Base-by-base conservation (phyloP, 495 filamentous ascomycete species). In the Penicillium canariense region DNA sequence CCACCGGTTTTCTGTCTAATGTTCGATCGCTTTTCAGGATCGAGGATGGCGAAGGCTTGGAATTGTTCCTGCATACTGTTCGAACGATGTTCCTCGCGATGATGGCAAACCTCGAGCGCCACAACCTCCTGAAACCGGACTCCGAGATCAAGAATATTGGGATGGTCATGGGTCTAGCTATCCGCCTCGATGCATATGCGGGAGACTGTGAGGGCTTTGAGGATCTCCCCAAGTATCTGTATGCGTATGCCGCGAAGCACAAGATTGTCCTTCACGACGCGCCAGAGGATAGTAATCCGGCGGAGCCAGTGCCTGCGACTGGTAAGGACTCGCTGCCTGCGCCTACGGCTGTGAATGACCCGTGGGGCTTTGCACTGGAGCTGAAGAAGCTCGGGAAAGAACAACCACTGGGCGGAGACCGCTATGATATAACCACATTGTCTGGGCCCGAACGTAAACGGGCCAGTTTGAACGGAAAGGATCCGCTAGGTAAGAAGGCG, bases 131-230 rank as follows among this genome's bases (percentile, higher is more conserved):
- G 17, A 61, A 58, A 3, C 42, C 66, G 3, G 56, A 67, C 18
- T 65, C 66, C 5, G 63, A 71, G 18, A 55, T 78, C 22, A 65
- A 67, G 27, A 69, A 70, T 32, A 30, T 76, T 7, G 62, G 57
- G n/a, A 28, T 68, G 11, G 49, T 74, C 8, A 66, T 74, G 60
- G 54, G 48, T 0, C 7, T 66, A 14, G 56, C n/a, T 15, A 27
- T 49, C 8, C 22, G 47, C 6, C 23, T 36, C 32, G 43, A 40
- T 25, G 46, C n/a, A 6, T 27, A 2, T 7, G 17, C 27, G 5
- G 26, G 18, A 8, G 30, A 22, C n/a, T 12, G 3, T 12, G 38
- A 23, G 9, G 20, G 9, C 20, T 25, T 25, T 17, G 32, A 38
- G 11, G 47, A 32, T 15, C 47, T 49, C 20, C 30, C 32, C 32